Conservation (phyloP, 768 basidiomycete genomes). For the Termitomyces heimii region DNA sequence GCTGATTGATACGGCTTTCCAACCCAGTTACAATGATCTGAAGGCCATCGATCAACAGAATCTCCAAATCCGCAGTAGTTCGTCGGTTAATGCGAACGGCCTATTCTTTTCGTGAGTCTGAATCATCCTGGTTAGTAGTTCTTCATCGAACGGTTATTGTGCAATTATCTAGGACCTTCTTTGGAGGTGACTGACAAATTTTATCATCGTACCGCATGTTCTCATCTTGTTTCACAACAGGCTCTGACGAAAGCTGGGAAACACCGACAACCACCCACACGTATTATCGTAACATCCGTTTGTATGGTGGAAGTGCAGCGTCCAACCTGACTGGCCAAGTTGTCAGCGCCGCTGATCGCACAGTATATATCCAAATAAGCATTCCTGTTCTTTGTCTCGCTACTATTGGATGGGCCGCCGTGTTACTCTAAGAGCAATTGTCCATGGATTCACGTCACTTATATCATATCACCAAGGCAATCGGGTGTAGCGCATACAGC, state of each 20-base stretch:
- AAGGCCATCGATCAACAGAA: conserved; percentile 53
- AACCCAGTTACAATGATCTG: conserved; percentile 62
- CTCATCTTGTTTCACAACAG: conserved; percentile 19
- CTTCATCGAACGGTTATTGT: background rate
- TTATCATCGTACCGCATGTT: background rate
- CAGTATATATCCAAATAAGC: background rate
- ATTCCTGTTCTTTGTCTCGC: background rate
- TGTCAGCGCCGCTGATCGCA: conserved; percentile 19
- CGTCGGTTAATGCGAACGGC: conserved; percentile 53
- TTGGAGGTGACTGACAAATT: conserved; percentile 47
- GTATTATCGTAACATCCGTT: conserved; percentile 69
- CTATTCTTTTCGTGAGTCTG: conserved; percentile 65
- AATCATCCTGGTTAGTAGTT: background rate
- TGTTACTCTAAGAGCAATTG: background rate
- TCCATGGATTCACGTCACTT: background rate
- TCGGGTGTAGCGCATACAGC: background rate
- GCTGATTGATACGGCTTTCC: background rate
- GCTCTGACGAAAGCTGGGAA: conserved; percentile 66
- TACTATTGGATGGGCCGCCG: conserved; percentile 1
- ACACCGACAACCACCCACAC: conserved; percentile 61
- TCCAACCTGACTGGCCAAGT: conserved; percentile 38
- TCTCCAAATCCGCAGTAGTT: conserved; percentile 56
- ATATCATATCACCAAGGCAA: background rate
- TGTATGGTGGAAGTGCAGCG: conserved; percentile 51
- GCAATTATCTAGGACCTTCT: conserved; percentile 59